Evolutionary conservation across 768 basidiomycete genomes (phyloP), one percentile per base, ranked within the genome.

Genomic region (Tylopilus cervinicoccineus): DNA sequence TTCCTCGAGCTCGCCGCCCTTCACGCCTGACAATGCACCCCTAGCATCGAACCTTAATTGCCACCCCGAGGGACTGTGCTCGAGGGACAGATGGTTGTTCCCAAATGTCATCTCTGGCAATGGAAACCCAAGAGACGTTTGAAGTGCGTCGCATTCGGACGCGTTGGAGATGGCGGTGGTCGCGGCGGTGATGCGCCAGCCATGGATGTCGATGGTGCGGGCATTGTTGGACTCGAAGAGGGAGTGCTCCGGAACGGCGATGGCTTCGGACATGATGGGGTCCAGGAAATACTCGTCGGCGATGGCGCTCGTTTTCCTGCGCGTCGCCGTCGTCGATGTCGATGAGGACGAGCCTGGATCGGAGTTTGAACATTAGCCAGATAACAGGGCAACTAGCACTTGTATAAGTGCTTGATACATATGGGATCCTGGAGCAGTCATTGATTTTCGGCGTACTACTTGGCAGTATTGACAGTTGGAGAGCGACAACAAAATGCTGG

Each of bases 91-190:
- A 14, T 63, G 64, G 67, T 98, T 98, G 66, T 78, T 81, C 6
- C 93, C 93, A 60, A 97, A 98, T 0, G 89, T 93, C 92, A 98
- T 98, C 65, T 99, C 96, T 3, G 96, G 96, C 2, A 95, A 68
- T 0, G 95, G 89, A 22, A 98, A 75, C 3, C 84, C 82, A 5
- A 90, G 71, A 0, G 67, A 56, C 6, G 77, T 70, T 43, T 88
- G 84, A 38, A 91, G 69, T 1, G 74, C 73, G 62, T 94, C 88
- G 52, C 80, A 82, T 57, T 92, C 83, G 38, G 71, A 64, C 2
- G 91, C 85, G 60, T 84, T 85, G 20, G 89, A 88, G 61, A 93
- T 94, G 9, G 89, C 79, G 54, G 81, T 78, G 20, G 87, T 90
- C 10, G 77, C 76, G 0, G 85, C 77, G 4, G 82, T 79, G 58